Conservation (phyloP, 371 early-diverging fungal genomes). For the Dentiscutata heterogama region DNA sequence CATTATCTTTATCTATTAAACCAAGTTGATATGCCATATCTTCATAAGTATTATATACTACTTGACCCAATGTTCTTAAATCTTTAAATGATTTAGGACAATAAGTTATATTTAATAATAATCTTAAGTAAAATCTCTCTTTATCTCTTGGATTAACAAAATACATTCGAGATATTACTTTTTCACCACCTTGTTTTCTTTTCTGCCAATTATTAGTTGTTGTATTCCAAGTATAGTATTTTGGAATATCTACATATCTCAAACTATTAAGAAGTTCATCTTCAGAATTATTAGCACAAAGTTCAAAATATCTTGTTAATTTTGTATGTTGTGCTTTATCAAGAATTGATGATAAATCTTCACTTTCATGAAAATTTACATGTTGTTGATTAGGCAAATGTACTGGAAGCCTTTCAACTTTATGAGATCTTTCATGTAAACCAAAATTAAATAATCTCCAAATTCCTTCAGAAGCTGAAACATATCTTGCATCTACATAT, state of each 20-base stretch:
- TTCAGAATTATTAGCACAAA: not conserved
- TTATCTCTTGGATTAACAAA: conserved; percentile 30
- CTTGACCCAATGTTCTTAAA: not conserved
- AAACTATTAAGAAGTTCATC: not conserved
- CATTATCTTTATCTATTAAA: conserved; percentile 33
- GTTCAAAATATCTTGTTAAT: conserved; percentile 50
- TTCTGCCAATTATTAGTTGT: conserved; percentile 15
- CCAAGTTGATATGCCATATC: conserved; percentile 11
- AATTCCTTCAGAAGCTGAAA: no score
- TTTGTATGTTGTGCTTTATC: conserved; percentile 25
- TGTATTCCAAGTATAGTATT: conserved; percentile 26
- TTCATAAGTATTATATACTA: conserved; percentile 1
- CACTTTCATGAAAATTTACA: conserved; percentile 40
- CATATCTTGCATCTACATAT: no score
- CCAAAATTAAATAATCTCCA: no score
- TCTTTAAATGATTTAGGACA: conserved; percentile 30
- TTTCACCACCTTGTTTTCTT: not conserved
- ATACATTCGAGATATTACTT: conserved; percentile 46
- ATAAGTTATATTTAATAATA: conserved; percentile 30
- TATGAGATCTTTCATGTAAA: no score
- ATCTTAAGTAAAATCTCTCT: conserved; percentile 39
- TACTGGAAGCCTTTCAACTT: no score
- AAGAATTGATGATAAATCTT: conserved; percentile 1
- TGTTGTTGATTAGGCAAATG: conserved; percentile 14
- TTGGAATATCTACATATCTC: conserved; percentile 43